phyloP scores from a whole-genome alignment of 2,329 filamentous ascomycete genomes.

The Diaporthe sp. region DNA sequence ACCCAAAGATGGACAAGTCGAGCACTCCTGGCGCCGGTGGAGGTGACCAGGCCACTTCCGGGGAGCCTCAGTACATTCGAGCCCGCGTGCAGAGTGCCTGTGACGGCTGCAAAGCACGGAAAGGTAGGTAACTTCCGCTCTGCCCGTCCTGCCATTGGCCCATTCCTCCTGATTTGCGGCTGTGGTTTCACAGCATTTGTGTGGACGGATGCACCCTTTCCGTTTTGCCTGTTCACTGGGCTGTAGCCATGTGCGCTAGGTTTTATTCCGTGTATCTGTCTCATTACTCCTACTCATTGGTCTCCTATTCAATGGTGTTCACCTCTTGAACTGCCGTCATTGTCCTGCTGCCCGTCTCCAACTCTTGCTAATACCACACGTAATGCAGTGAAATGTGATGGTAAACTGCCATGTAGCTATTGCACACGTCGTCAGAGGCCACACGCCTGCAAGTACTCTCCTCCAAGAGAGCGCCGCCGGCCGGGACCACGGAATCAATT shows the following conservation, averaged over 20 bases:
- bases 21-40: constrained; percentile 27
- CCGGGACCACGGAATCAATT: constrained; percentile 36
- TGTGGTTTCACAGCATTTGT: not conserved
- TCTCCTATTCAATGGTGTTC: not conserved
- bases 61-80: constrained; percentile 44
- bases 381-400: constrained; percentile 63
- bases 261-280: not conserved
- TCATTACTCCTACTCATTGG: not conserved
- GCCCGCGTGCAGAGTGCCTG: constrained; percentile 66
- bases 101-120: constrained; percentile 67
- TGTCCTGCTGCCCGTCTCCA: not conserved
- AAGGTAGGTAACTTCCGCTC: constrained; percentile 49
- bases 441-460: constrained; percentile 63
- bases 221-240: not conserved
- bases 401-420: constrained; percentile 65
- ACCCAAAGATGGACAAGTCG: constrained; percentile 28
- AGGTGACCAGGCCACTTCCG: constrained; percentile 31
- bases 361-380: not conserved
- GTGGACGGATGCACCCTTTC: constrained; percentile 1
- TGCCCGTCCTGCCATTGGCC: constrained; percentile 42
- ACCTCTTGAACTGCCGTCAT: not conserved
- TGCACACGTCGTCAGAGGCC: constrained; percentile 60
- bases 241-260: not conserved
- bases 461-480: constrained; percentile 55
- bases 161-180: not conserved